Evolutionary conservation across 208 protist genomes (phyloP).

Genomic region (Leishmania major): DNA sequence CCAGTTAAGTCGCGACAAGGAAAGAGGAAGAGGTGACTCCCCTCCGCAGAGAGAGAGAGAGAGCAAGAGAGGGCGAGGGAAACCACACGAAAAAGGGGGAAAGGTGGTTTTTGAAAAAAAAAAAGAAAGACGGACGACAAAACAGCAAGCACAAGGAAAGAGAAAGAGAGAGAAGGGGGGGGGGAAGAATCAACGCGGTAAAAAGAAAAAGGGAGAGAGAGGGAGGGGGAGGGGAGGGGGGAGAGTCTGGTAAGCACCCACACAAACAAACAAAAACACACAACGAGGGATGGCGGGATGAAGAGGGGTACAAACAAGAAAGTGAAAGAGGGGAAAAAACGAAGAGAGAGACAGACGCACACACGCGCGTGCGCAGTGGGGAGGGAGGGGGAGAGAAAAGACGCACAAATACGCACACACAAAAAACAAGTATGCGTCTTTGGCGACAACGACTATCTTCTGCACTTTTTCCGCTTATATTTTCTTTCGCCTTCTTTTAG

Average conservation of each 20-base stretch:
- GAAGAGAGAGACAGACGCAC: neutral
- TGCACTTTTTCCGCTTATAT: neutral
- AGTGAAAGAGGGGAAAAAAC: neutral
- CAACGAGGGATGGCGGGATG: neutral
- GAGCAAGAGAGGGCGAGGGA: neutral
- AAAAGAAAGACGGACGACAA: neutral
- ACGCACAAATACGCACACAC: neutral
- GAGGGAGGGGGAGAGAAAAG: neutral
- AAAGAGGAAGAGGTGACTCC: neutral
- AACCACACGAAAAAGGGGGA: no score
- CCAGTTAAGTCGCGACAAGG: neutral
- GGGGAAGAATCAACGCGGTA: neutral
- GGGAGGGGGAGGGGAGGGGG: no score
- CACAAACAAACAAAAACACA: no score
- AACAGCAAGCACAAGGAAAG: neutral
- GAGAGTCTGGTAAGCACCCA: neutral
- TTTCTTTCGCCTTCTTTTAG: neutral
- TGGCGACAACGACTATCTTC: neutral
- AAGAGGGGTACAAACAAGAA: neutral
- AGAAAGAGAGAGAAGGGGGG: neutral
- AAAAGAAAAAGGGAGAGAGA: neutral
- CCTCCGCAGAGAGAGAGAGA: neutral
- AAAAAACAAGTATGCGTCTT: neutral
- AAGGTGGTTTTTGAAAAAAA: neutral
- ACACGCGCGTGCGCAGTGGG: neutral